Evolutionary conservation across 2,329 filamentous ascomycete genomes (phyloP).

Genomic region (Penicillium sp.): DNA sequence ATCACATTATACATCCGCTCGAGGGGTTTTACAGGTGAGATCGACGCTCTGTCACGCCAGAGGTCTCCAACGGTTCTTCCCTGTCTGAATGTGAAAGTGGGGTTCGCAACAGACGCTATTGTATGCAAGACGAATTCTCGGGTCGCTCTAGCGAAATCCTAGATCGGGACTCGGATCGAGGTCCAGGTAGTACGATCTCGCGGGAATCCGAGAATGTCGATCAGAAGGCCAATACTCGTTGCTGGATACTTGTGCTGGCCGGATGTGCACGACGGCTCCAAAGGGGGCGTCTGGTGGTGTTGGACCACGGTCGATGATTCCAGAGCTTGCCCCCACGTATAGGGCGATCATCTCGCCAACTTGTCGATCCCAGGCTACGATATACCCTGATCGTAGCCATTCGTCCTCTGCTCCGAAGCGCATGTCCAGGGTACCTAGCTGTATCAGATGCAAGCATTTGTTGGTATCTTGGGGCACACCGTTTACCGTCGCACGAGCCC

Average conservation of each 20-base stretch:
- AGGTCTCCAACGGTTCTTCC: not conserved
- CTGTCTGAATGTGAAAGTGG: not conserved
- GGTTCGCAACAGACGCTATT: slow-evolving; percentile 6
- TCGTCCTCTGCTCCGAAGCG: slow-evolving; percentile 21
- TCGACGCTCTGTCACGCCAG: not conserved
- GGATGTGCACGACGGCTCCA: slow-evolving; percentile 26
- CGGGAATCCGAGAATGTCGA: slow-evolving; percentile 7
- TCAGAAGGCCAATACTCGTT: not conserved
- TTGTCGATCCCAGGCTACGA: slow-evolving; percentile 46
- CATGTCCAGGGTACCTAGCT: slow-evolving; percentile 45
- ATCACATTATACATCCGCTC: slow-evolving; percentile 6
- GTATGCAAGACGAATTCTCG: slow-evolving; percentile 1
- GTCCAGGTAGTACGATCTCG: slow-evolving; percentile 21
- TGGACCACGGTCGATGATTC: slow-evolving; percentile 33
- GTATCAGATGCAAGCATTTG: slow-evolving; percentile 42
- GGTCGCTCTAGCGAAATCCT: slow-evolving; percentile 12
- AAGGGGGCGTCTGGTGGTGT: slow-evolving; percentile 24
- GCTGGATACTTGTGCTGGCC: slow-evolving; percentile 5
- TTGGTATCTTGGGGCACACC: slow-evolving; percentile 30
- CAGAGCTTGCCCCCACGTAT: slow-evolving; percentile 36
- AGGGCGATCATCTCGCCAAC: slow-evolving; percentile 38
- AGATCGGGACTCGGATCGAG: slow-evolving; percentile 23
- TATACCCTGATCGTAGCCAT: slow-evolving; percentile 44
- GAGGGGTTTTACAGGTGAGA: slow-evolving; percentile 7
- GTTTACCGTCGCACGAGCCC: slow-evolving; percentile 32